These are phyloP conservation scores for Pseudohalonectria lignicola DNA, from an alignment of 2,329 filamentous ascomycete genomes.

Conservation along the genomic window DNA sequence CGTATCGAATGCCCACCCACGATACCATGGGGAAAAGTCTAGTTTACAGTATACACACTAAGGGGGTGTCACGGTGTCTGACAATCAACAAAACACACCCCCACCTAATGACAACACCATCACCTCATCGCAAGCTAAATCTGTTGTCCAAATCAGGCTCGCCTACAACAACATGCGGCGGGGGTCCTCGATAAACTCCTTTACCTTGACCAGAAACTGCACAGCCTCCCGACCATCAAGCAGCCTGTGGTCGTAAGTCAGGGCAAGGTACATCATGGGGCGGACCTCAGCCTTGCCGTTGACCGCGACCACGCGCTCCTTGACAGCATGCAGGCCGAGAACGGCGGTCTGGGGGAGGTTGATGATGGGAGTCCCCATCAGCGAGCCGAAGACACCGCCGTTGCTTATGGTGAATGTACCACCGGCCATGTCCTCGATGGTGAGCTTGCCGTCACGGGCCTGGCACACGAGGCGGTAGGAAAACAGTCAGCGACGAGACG, in stretches of 20 bases:
- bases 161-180: slow-evolving; percentile 69
- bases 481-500: not conserved
- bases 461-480: slow-evolving; percentile 21
- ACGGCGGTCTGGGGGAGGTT: slow-evolving; percentile 92
- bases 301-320: slow-evolving; percentile 80
- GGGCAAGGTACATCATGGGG: slow-evolving; percentile 99
- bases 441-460: slow-evolving; percentile 92
- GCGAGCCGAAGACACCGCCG: slow-evolving; percentile 89
- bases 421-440: slow-evolving; percentile 98
- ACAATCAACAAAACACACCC: no score
- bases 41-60: no score
- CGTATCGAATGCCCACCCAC: no score
- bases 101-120: no score
- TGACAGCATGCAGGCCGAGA: slow-evolving; percentile 89
- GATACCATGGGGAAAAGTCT: no score
- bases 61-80: no score
- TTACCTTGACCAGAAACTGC: slow-evolving; percentile 92
- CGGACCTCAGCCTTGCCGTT: slow-evolving; percentile 92
- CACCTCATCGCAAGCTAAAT: no score
- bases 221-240: slow-evolving; percentile 92
- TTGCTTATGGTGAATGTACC: slow-evolving; percentile 98
- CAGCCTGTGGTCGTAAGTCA: slow-evolving; percentile 95
- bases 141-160: no score
- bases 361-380: slow-evolving; percentile 98
- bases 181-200: slow-evolving; percentile 96